phyloP scores from a whole-genome alignment of 768 basidiomycete species.

The Leccinum pellstonianum region DNA sequence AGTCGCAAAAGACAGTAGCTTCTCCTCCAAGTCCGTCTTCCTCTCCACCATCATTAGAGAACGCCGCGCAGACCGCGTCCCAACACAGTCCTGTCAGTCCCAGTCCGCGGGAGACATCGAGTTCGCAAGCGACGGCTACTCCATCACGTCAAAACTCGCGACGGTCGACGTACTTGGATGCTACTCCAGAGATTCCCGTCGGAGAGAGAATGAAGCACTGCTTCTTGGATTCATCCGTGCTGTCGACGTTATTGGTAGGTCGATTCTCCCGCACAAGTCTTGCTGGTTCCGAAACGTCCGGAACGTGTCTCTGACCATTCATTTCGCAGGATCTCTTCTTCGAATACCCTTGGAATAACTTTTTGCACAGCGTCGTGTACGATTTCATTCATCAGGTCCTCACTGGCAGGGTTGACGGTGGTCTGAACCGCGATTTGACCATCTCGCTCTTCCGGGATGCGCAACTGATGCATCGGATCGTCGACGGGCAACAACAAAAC shows the following conservation, averaged over 20 bases:
- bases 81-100: conserved; percentile 27
- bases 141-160: conserved; percentile 58
- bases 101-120: conserved; percentile 31
- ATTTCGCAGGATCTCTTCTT: conserved; percentile 82
- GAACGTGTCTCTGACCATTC: conserved; percentile 1
- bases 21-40: conserved; percentile 32
- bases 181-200: conserved; percentile 45
- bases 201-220: conserved; percentile 81
- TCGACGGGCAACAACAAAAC: conserved; percentile 81
- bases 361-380: conserved; percentile 94
- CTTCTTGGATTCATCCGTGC: conserved; percentile 71
- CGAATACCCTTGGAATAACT: conserved; percentile 96
- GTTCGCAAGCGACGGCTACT: conserved; percentile 37
- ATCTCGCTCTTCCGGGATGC: conserved; percentile 87
- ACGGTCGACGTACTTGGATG: conserved; percentile 39
- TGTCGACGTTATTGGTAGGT: conserved; percentile 75
- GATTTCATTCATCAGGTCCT: conserved; percentile 95
- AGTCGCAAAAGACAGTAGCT: conserved; percentile 30
- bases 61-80: conserved; percentile 26
- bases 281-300: not conserved
- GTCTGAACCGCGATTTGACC: conserved; percentile 81
- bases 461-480: conserved; percentile 76
- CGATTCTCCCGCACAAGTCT: conserved; percentile 8
- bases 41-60: conserved; percentile 32
- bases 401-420: conserved; percentile 80